Conservation (phyloP, 306 rosid species). For the Cicer chorassanicum region DNA sequence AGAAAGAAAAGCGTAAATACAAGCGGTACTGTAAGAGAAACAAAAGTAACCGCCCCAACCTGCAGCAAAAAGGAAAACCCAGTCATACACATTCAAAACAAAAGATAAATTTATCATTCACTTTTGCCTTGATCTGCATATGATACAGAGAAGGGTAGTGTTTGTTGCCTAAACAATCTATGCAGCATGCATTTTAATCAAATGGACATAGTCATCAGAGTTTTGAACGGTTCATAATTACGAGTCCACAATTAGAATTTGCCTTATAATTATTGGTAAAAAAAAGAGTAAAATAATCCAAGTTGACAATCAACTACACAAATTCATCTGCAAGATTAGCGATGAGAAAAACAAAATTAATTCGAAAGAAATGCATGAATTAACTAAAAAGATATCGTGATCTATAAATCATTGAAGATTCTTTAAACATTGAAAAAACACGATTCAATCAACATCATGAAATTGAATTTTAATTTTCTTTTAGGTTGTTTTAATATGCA, state of each 20-base stretch:
- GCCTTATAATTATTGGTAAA: background rate
- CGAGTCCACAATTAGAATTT: no score
- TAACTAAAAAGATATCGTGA: background rate
- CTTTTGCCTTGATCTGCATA: conserved; percentile 32
- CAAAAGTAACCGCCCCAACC: conserved; percentile 72
- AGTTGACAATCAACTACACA: background rate
- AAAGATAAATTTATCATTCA: conserved; percentile 4
- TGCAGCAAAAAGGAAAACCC: conserved; percentile 47
- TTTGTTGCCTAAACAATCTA: background rate
- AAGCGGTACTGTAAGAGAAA: conserved; percentile 78
- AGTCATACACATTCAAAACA: conserved; percentile 17
- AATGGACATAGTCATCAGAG: no score
- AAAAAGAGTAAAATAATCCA: background rate
- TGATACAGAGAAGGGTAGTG: background rate
- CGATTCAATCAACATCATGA: background rate
- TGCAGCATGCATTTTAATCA: background rate
- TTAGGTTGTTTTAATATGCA: no score
- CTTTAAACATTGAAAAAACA: background rate
- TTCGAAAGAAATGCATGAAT: background rate
- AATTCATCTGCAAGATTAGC: background rate
- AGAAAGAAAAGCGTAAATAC: conserved; percentile 83
- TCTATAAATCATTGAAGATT: background rate
- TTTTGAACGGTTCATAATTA: no score
- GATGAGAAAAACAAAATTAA: background rate
- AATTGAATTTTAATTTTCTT: background rate